phyloP scores from a whole-genome alignment of 805 yeast species.

The Kuraishia ogatae region DNA sequence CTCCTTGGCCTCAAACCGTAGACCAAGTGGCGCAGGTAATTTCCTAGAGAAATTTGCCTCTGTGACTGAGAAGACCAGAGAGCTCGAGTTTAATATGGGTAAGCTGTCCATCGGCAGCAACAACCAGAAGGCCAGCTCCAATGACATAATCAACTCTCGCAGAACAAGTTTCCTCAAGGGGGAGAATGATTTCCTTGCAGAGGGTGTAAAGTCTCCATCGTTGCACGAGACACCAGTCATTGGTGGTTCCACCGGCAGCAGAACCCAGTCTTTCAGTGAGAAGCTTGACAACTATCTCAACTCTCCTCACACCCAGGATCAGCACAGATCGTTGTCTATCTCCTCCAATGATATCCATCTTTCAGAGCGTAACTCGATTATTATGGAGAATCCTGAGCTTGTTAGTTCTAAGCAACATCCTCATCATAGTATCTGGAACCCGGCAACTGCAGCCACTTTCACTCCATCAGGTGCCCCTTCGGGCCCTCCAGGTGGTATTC shows the following conservation, averaged over 20 bases:
- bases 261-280: constrained; percentile 50
- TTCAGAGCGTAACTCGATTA: constrained; percentile 26
- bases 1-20: constrained; percentile 23
- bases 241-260: constrained; percentile 24
- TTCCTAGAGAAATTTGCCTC: constrained; percentile 56
- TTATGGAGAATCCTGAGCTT: constrained; percentile 15
- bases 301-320: constrained; percentile 14
- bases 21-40: constrained; percentile 24
- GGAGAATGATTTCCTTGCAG: constrained; percentile 7
- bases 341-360: constrained; percentile 17
- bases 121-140: constrained; percentile 13
- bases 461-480: constrained; percentile 32
- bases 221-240: constrained; percentile 37
- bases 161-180: constrained; percentile 41
- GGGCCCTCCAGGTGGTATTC: constrained; percentile 1
- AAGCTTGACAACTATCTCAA: constrained; percentile 48
- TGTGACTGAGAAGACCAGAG: constrained; percentile 64
- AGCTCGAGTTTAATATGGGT: constrained; percentile 45
- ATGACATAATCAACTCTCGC: constrained; percentile 32
- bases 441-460: constrained; percentile 54
- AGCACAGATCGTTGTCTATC: constrained; percentile 13
- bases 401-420: constrained; percentile 5
- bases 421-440: constrained; percentile 48
- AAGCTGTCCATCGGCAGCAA: constrained; percentile 23
- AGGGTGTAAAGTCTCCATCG: constrained; percentile 2